These are phyloP conservation scores for Saccharomyces paradoxus DNA, from an alignment of 805 yeast genomes.

Conservation along the genomic window DNA sequence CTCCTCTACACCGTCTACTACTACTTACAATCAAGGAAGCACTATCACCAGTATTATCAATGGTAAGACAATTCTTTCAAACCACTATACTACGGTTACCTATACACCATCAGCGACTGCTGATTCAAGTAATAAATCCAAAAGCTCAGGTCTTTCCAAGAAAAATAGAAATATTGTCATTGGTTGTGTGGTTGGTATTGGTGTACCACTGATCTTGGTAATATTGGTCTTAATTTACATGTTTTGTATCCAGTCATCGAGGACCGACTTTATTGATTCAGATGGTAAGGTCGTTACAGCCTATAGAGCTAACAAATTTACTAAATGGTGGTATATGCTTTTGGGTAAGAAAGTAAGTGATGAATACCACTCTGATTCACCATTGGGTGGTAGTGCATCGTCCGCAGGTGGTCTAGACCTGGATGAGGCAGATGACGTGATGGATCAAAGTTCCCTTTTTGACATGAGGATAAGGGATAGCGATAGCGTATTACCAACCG, in stretches of 20 bases:
- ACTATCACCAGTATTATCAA: constrained; percentile 22
- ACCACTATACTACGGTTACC: constrained; percentile 26
- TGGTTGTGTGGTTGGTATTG: constrained; percentile 64
- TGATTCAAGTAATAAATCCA: constrained; percentile 9
- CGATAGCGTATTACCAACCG: neutral
- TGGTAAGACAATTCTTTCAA: constrained; percentile 27
- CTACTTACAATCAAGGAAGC: constrained; percentile 3
- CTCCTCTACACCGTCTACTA: constrained; percentile 9
- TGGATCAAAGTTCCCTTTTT: neutral
- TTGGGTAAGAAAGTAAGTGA: constrained; percentile 17
- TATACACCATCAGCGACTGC: constrained; percentile 20
- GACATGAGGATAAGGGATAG: neutral
- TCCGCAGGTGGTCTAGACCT: neutral
- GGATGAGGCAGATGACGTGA: constrained; percentile 1
- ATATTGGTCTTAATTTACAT: constrained; percentile 13
- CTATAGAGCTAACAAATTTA: constrained; percentile 17
- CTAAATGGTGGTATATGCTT: constrained; percentile 15
- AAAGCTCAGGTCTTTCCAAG: constrained; percentile 35
- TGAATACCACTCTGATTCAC: constrained; percentile 22
- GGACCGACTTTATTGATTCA: constrained; percentile 25
- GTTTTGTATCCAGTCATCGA: constrained; percentile 20
- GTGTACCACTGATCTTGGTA: constrained; percentile 43
- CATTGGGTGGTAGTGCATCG: constrained; percentile 13
- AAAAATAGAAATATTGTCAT: constrained; percentile 45
- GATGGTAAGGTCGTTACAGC: constrained; percentile 28